Evolutionary conservation across 2,329 filamentous ascomycete species (phyloP), one percentile per base, ranked within the genome.

Genomic region (Fusarium ambrosium): DNA sequence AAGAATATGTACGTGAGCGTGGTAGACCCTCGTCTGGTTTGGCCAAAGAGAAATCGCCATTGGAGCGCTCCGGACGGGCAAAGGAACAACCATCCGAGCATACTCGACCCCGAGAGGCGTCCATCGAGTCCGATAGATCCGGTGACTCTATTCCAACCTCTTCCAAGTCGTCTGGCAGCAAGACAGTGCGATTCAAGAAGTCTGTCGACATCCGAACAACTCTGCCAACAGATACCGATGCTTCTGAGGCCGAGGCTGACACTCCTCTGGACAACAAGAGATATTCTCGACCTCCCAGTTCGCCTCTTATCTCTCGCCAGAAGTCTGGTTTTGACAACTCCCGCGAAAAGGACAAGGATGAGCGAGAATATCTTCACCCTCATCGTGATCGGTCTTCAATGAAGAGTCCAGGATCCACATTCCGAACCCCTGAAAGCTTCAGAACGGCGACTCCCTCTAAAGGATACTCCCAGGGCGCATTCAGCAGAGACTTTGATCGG

Each of bases 111-210:
- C 66, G 64, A 20, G 73, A 68, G 14, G 73, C 68, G 29, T 68
- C 71, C 10, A 43, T 67, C 9, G 68, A 73, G 27, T 76, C 77
- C 22, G 71, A 77, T 3, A 27, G 72, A 22, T 79, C 76, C n/a
- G 68, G 62, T 16, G 64, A 67, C 18, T 76, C 75, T 39, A 27
- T 69, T 1, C 71, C 73, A 39, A 72, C 65, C n/a, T 79, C 77
- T 6, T 45, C 69, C 3, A 79, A 74, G 51, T 78, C 77, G 14
- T 72, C 74, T 4, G 62, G 71, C 14, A 78, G 73, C 68, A 80
- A 79, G 55, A 79, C 76, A 18, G 76, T 79, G 8, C 77, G 76
- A 18, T 80, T 81, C 69, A 77, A 73, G 34, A 48, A 74, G 10
- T 71, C 69, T 11, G 71, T 78, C 5, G 67, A 79, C 10, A 71